phyloP scores from a whole-genome alignment of 2,329 filamentous ascomycete species.

The Aspergillus amoenus region DNA sequence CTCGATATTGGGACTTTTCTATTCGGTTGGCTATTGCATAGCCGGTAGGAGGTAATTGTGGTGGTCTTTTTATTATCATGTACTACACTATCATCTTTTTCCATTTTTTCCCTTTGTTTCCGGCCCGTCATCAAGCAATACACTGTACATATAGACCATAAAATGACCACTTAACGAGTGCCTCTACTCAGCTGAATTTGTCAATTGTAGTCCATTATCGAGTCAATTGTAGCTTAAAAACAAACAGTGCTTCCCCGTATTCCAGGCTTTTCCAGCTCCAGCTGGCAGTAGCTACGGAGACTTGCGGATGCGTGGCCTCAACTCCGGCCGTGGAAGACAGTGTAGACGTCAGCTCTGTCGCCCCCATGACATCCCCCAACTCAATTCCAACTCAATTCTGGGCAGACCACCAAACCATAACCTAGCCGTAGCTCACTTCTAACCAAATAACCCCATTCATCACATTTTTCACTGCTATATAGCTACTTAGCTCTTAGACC shows the following conservation, averaged over 20 bases:
- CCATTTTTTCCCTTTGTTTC: slow-evolving; percentile 14
- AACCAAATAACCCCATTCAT: too few relatives aligned
- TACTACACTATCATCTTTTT: slow-evolving; percentile 25
- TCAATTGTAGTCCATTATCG: too few relatives aligned
- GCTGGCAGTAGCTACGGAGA: not conserved
- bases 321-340: not conserved
- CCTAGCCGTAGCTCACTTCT: too few relatives aligned
- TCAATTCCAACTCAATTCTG: not conserved
- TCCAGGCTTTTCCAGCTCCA: not conserved
- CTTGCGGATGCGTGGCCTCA: slow-evolving; percentile 2
- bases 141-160: slow-evolving; percentile 32
- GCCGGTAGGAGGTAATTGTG: slow-evolving; percentile 19
- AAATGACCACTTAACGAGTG: slow-evolving; percentile 27
- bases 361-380: slow-evolving; percentile 3
- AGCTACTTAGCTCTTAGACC: too few relatives aligned
- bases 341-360: slow-evolving; percentile 13
- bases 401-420: not conserved
- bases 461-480: too few relatives aligned
- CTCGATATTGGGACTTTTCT: slow-evolving; percentile 3
- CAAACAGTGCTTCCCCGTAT: not conserved
- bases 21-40: not conserved
- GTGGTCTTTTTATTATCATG: slow-evolving; percentile 32
- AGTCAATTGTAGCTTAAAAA: not conserved
- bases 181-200: slow-evolving; percentile 1
- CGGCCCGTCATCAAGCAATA: slow-evolving; percentile 26